Conservation (phyloP, 768 basidiomycete genomes). For the Amanita thiersii region DNA sequence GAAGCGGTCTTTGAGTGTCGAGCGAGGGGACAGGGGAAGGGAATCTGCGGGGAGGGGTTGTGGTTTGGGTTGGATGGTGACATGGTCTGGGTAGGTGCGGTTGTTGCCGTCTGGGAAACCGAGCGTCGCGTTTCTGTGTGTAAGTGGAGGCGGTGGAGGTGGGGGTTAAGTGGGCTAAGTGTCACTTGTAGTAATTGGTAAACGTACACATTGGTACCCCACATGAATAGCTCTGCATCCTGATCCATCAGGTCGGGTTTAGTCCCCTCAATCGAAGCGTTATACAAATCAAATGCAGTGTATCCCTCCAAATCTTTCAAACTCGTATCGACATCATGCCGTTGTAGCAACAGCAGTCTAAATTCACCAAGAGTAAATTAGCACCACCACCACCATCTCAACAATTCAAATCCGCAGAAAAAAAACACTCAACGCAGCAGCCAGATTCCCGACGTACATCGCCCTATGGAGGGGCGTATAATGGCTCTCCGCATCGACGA, state of each 20-base stretch:
- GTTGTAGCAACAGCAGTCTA: constrained; percentile 69
- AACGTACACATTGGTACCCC: constrained; percentile 73
- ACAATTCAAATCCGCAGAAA: not conserved
- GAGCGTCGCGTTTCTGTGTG: constrained; percentile 72
- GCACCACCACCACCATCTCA: too few relatives aligned
- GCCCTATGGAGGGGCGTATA: constrained; percentile 92
- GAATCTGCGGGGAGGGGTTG: too few relatives aligned
- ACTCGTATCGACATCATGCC: constrained; percentile 60
- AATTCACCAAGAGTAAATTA: too few relatives aligned
- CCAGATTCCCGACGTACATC: constrained; percentile 70
- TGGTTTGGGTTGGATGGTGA: constrained; percentile 39
- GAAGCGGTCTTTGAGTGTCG: constrained; percentile 41
- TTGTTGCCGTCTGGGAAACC: constrained; percentile 79
- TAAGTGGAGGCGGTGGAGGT: not conserved
- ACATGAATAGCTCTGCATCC: constrained; percentile 67
- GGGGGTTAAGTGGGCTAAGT: not conserved
- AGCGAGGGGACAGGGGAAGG: not conserved
- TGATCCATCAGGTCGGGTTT: constrained; percentile 35
- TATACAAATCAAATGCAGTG: constrained; percentile 89
- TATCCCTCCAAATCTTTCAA: constrained; percentile 85
- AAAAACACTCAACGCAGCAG: constrained; percentile 34
- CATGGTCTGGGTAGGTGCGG: constrained; percentile 69
- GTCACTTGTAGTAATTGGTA: not conserved
- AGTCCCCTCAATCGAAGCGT: constrained; percentile 76
- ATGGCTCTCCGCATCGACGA: constrained; percentile 73